Base-by-base conservation (phyloP, 2,329 filamentous ascomycete genomes). In the Dothiorella sarmentorum region DNA sequence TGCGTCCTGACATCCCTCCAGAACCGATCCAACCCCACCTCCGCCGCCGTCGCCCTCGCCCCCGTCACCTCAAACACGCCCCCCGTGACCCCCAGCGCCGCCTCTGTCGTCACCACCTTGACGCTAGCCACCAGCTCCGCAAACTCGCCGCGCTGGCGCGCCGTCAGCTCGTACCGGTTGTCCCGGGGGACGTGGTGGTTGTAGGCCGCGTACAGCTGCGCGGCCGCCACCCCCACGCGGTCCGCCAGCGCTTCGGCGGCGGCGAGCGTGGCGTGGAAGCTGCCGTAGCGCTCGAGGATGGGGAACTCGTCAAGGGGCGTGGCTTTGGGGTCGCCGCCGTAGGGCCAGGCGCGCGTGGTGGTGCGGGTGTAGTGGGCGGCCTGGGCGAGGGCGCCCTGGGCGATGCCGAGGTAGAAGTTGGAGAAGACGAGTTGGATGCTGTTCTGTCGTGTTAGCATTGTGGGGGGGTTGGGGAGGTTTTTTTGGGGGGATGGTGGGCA, bases 1-100 rank as follows among this genome's bases (percentile, higher is more conserved):
- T 88, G 85, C 4, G 84, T 87, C 4, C 85, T 71, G n/a, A 87
- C 73, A 65, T 88, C 85, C 44, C 85, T 76, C 84, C 84, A 88
- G 69, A 85, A 88, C 1, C 85, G 74, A 72, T 87, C 85, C 60
- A 88, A 70, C 0, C 83, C 84, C 1, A 85, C 79, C 63, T 80
- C 85, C 56, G 73, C 73, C 0, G 79, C 78, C 0, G 85, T 87
- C 0, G 84, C 77, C 61, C 81, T 79, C 0, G 83, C 77, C 0
- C 82, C 85, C 0, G 84, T 85, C 4, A 86, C 81, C 67, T 88
- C 85, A 64, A 88, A 88, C 2, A 87, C 76, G 0, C 84, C 84
- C 0, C 77, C 71, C 0, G 85, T 85, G 3, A 88, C 82, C 4
- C 77, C 70, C 15, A 88, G 69, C 0, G 78, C 79, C 0, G 80